Percentiles rank a stretch among this genome's conserved stretches.
Conservation (phyloP, 352 stramenopile genomes). For the Pythium chondricola region DNA sequence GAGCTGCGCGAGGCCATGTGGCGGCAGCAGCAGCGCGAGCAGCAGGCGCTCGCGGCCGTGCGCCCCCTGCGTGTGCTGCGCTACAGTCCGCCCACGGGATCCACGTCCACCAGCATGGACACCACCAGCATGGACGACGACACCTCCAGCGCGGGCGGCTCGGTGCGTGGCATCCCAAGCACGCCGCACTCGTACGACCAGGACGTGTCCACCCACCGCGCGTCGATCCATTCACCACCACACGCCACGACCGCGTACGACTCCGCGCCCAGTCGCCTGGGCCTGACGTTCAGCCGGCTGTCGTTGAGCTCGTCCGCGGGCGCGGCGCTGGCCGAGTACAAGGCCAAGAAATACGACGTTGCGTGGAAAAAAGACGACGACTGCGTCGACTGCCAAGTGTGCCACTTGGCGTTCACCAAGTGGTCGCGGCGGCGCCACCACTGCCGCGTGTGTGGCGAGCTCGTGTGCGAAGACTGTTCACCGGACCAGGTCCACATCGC, state of each 20-base stretch:
- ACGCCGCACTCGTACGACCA: background rate
- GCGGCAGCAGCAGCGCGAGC: constrained; percentile 16
- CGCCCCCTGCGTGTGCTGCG: constrained; percentile 18
- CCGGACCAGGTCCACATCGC: constrained; percentile 50
- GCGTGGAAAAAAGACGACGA: constrained; percentile 58
- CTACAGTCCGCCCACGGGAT: constrained; percentile 5
- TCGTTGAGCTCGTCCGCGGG: constrained; percentile 16
- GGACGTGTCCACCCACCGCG: background rate
- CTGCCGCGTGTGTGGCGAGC: constrained; percentile 70
- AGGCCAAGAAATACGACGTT: constrained; percentile 62
- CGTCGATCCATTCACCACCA: background rate
- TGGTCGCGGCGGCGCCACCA: constrained; percentile 70
- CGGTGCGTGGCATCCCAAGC: too few species aligned
- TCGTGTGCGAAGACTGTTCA: constrained; percentile 73
- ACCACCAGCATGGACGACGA: constrained; percentile 5
- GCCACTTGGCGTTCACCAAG: constrained; percentile 66
- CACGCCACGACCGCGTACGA: background rate
- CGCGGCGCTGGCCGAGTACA: constrained; percentile 18
- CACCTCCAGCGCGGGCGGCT: background rate
- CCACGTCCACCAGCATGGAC: background rate
- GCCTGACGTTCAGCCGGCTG: constrained; percentile 17
- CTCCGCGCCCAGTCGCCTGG: constrained; percentile 6
- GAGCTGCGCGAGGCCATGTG: constrained; percentile 20
- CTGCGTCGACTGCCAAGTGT: constrained; percentile 55
- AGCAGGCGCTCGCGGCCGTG: background rate